phyloP scores from a whole-genome alignment of 108 stramenopile genomes.

The Cyclostephanos invisitatus region DNA sequence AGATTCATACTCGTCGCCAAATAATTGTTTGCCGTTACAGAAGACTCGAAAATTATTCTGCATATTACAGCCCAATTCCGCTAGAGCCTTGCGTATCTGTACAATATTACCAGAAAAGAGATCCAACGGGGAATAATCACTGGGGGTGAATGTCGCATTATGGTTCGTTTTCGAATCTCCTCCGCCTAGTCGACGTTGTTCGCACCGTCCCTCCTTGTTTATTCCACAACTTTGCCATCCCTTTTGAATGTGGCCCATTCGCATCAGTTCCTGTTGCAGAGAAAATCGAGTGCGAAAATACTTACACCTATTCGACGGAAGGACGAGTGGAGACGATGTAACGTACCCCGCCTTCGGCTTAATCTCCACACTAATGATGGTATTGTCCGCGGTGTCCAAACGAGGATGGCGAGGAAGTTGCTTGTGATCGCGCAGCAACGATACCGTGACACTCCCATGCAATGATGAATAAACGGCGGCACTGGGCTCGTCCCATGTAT shows the following conservation, averaged over 20 bases:
- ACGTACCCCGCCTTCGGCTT: constrained; percentile 84
- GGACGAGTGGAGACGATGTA: constrained; percentile 65
- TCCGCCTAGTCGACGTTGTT: neutral
- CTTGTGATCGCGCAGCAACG: constrained; percentile 45
- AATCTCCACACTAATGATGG: constrained; percentile 51
- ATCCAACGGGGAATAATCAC: constrained; percentile 58
- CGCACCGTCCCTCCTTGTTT: constrained; percentile 20
- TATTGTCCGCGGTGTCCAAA: neutral
- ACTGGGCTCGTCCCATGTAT: neutral
- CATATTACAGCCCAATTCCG: constrained; percentile 49
- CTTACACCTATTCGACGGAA: constrained; percentile 59
- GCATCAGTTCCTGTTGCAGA: constrained; percentile 56
- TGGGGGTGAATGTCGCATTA: constrained; percentile 15
- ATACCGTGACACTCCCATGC: constrained; percentile 19
- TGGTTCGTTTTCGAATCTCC: neutral
- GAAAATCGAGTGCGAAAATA: constrained; percentile 52
- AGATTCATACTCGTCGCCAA: constrained; percentile 35
- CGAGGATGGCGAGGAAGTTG: constrained; percentile 16
- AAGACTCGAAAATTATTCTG: constrained; percentile 70
- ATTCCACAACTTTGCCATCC: constrained; percentile 45
- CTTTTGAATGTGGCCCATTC: constrained; percentile 41
- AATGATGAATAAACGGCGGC: neutral
- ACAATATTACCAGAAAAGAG: constrained; percentile 51
- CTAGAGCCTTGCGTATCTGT: constrained; percentile 44
- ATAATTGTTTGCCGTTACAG: constrained; percentile 38